phyloP scores from a whole-genome alignment of 352 stramenopile genomes.

The Globisporangium camurandrum region DNA sequence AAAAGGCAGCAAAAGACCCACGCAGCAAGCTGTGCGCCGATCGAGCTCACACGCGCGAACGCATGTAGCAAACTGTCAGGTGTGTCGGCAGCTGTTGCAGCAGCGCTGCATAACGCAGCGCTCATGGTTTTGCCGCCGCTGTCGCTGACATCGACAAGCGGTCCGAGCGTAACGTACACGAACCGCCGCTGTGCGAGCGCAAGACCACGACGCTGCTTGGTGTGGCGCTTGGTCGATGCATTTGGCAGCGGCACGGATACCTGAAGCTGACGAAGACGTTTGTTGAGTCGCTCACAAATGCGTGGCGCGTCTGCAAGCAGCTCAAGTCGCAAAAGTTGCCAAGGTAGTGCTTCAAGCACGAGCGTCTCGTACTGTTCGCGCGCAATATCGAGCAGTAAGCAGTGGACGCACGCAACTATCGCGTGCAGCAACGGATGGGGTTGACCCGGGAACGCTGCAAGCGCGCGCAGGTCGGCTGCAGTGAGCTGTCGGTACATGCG shows the following conservation, averaged over 20 bases:
- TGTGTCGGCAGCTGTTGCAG: background rate
- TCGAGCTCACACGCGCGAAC: slow-evolving; percentile 31
- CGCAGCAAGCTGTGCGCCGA: slow-evolving; percentile 34
- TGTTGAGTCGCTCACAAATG: slow-evolving; percentile 33
- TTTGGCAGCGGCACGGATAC: slow-evolving; percentile 2
- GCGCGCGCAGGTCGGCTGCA: slow-evolving; percentile 30
- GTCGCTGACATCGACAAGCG: too few relatives aligned
- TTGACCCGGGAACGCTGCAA: slow-evolving; percentile 31
- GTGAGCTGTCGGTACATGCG: slow-evolving; percentile 21
- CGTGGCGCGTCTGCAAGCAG: slow-evolving; percentile 21
- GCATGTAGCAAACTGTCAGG: slow-evolving; percentile 1
- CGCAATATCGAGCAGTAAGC: slow-evolving; percentile 27
- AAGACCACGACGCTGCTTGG: slow-evolving; percentile 5
- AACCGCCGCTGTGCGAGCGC: slow-evolving; percentile 28
- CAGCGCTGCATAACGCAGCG: slow-evolving; percentile 10
- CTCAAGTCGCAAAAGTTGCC: slow-evolving; percentile 47
- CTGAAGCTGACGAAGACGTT: slow-evolving; percentile 28
- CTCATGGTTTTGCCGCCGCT: too few relatives aligned
- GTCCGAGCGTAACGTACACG: slow-evolving; percentile 22
- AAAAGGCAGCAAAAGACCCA: slow-evolving; percentile 35
- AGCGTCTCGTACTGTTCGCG: slow-evolving; percentile 10
- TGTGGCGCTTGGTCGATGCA: background rate
- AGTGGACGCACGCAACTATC: slow-evolving; percentile 26
- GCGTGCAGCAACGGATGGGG: slow-evolving; percentile 36
- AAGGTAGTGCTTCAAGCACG: slow-evolving; percentile 24